A percentile compares a stretch with the other conserved stretches of the same genome.
These are phyloP conservation scores for Solanum bulbocastanum DNA, from an alignment of 257 asterid genomes.

Conservation along the genomic window DNA sequence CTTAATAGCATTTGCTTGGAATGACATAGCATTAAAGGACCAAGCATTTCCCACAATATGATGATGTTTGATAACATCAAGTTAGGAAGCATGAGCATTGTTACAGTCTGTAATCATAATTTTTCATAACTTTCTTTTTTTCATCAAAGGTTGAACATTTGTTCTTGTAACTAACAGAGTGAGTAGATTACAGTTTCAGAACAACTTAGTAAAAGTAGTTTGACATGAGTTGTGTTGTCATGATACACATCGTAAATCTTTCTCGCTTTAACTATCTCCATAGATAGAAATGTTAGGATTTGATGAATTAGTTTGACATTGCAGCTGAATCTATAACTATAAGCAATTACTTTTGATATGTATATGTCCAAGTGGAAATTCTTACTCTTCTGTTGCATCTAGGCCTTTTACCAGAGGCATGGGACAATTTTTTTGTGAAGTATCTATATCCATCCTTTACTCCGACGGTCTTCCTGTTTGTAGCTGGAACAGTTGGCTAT, in stretches of 20 bases:
- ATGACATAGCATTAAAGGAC: not conserved
- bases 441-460: conserved; percentile 88
- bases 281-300: not conserved
- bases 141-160: not conserved
- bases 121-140: not conserved
- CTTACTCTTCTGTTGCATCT: conserved; percentile 1
- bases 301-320: not conserved
- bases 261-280: not conserved
- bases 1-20: not conserved
- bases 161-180: not conserved
- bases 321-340: not conserved
- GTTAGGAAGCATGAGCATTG: not conserved
- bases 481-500: conserved; percentile 72
- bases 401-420: conserved; percentile 91
- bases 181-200: not conserved
- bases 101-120: not conserved
- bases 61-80: not conserved
- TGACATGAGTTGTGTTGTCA: not conserved
- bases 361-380: not conserved
- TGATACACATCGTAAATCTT: not conserved
- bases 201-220: not conserved
- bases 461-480: conserved; percentile 80
- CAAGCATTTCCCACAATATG: not conserved
- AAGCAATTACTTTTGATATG: not conserved
- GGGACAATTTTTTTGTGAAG: conserved; percentile 74